Conservation (phyloP, 2,329 filamentous ascomycete genomes). For the Aspergillus persii region DNA sequence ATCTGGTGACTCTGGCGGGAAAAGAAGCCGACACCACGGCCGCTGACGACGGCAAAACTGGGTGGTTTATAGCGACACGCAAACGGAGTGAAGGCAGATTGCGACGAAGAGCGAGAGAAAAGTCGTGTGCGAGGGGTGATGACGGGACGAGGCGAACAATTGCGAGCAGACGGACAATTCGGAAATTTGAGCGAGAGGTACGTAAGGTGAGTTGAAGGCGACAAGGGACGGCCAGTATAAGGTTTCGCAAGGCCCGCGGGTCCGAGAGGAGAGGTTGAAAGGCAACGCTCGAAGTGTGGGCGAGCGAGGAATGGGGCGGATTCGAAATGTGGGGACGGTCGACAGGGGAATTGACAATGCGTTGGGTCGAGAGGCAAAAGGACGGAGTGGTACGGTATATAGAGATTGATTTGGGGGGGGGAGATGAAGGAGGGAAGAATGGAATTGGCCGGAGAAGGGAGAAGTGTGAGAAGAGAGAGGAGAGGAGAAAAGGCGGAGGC, state of each 20-base stretch:
- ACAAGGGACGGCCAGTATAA: slow-evolving; percentile 12
- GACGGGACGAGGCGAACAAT: background rate
- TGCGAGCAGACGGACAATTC: background rate
- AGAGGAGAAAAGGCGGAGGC: slow-evolving; percentile 13
- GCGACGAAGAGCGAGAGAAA: background rate
- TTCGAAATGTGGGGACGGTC: slow-evolving; percentile 11
- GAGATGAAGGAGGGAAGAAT: background rate
- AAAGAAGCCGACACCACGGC: slow-evolving; percentile 20
- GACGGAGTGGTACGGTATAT: slow-evolving; percentile 13
- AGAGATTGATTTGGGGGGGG: slow-evolving; percentile 6
- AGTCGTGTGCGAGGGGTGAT: background rate
- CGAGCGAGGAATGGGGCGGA: slow-evolving; percentile 18
- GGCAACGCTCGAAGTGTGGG: slow-evolving; percentile 4
- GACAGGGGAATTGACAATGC: slow-evolving; percentile 1
- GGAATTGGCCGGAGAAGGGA: background rate
- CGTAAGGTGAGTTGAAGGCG: slow-evolving; percentile 4
- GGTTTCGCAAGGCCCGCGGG: slow-evolving; percentile 13
- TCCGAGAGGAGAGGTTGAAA: slow-evolving; percentile 7
- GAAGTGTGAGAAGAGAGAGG: slow-evolving; percentile 10
- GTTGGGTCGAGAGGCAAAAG: slow-evolving; percentile 10
- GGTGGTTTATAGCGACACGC: slow-evolving; percentile 10
- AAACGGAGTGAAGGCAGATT: slow-evolving; percentile 6
- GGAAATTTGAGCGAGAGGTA: background rate
- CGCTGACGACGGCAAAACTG: slow-evolving; percentile 13
- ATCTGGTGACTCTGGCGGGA: slow-evolving; percentile 23